phyloP scores from a whole-genome alignment of 1,139 yeast genomes.

The Pichia sp. region DNA sequence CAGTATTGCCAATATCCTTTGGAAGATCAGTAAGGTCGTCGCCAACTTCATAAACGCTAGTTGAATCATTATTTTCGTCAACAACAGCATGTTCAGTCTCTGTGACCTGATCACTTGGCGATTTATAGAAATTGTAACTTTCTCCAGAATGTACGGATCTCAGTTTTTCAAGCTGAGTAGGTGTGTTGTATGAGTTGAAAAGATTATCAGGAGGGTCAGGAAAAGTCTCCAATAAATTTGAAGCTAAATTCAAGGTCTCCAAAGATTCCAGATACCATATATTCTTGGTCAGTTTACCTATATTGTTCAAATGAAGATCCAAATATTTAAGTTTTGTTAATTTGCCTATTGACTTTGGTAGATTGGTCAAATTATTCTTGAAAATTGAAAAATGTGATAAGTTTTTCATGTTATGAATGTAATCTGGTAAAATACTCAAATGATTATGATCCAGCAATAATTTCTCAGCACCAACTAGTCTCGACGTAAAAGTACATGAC shows the following conservation, averaged over 20 bases:
- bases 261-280: slow-evolving; percentile 59
- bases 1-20: not conserved
- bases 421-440: slow-evolving; percentile 66
- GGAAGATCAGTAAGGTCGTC: slow-evolving; percentile 6
- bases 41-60: slow-evolving; percentile 6
- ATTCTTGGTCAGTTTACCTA: slow-evolving; percentile 60
- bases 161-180: not conserved
- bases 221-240: slow-evolving; percentile 63
- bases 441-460: slow-evolving; percentile 78
- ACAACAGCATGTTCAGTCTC: not conserved
- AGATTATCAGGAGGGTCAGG: slow-evolving; percentile 44
- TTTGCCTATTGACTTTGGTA: slow-evolving; percentile 64
- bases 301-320: slow-evolving; percentile 82
- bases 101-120: not conserved
- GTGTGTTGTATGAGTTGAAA: slow-evolving; percentile 1
- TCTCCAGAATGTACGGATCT: not conserved
- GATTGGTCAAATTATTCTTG: slow-evolving; percentile 62
- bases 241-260: slow-evolving; percentile 62
- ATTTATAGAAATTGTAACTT: not conserved
- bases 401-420: slow-evolving; percentile 50
- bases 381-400: slow-evolving; percentile 62
- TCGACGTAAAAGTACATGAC: slow-evolving; percentile 57
- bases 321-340: slow-evolving; percentile 55
- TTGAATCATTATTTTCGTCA: not conserved
- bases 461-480: slow-evolving; percentile 62